Base-by-base conservation (phyloP, 2,329 filamentous ascomycete genomes). In the Neonectria ditissima region DNA sequence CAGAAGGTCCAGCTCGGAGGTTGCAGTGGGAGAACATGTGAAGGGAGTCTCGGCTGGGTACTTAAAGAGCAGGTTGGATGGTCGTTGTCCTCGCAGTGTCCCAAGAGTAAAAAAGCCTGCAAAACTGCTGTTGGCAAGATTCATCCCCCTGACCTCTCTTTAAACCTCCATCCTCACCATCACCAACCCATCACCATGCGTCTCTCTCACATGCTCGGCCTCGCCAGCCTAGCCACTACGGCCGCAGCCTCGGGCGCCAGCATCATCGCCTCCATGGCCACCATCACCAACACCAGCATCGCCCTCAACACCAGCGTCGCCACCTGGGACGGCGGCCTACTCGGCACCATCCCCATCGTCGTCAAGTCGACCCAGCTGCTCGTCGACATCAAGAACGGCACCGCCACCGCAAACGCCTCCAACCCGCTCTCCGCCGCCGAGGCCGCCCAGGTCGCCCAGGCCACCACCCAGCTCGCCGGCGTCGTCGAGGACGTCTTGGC, bases 321-420 rank as follows among this genome's bases (percentile, higher is more conserved):
- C 18, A 50, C 61, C 18, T 84, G 80, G 80, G 65, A 75, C 8
- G 80, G 81, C 64, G 73, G 73, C 50, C 66, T 81, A 3, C 62
- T 82, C 13, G 75, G 77, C 41, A 75, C 78, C 0, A 50, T 83
- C 1, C 79, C 80, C 60, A 83, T 86, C 65, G 72, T 80, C 53
- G 55, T 72, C 55, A 70, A 79, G 57, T 81, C 80, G 5, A 71
- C 77, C 7, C 59, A 66, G 10, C 79, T 85, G 2, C 78, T 84
- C 28, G 22, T 65, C 13, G 72, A 76, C 54, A 80, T 84, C 66
- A 76, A 81, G 43, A 62, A 76, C 30, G 80, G 80, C 59, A 80
- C 78, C 28, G 61, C 70, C 20, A 70, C 72, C 2, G 82, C 82
- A 65, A 52, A 77, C 11, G 53, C 68, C 0, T 82, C 81, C 9